Evolutionary conservation across 176 grass and related monocot species (phyloP), one percentile per base, ranked within the genome.

Genomic region (Oryza longistaminata): DNA sequence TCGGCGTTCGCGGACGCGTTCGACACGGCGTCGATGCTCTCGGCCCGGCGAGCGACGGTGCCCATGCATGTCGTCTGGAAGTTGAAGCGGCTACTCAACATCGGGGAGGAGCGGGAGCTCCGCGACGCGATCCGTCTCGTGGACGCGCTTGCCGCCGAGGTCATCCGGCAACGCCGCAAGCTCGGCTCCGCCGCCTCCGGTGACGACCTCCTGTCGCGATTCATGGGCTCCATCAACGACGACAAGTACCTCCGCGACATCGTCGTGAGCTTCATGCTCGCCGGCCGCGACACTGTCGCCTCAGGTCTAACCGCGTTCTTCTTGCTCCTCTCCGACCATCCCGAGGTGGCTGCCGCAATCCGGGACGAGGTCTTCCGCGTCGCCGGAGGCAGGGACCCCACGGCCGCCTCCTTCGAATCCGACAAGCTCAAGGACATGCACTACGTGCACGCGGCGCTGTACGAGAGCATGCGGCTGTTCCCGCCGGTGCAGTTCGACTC

Each of bases 401-500:
- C 25, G 3, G 12, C 7, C 52, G 43, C 33, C 66, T 7, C 70
- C 67, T 81, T 80, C 45, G 89, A 91, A 52, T 81, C 77, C 45
- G 87, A 91, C 24, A 17, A 78, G 22, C 91, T 93, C 61, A 82
- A 84, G 49, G 73, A 80, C 71, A 90, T 95, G 95, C 91, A 97
- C 75, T 97, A 97, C 86, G 70, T 93, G 61, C 94, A 91, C 58
- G 94, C 94, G 62, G 89, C 91, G 3, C 78, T 96, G 37, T 78
- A 89, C 34, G 94, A 96, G 77, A 64, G 87, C 82, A 93, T 96
- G 94, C 87, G 94, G 55, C 81, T 96, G 37, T 96, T 91, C 87
- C 94, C 94, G 71, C 94, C 94, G 52, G 94, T 96, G 81, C 94
- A 93, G 73, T 91, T 93, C 68, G 89, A 96, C 70, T 93, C 94